These are phyloP conservation scores for Solanum commersonii DNA, from an alignment of 257 asterid genomes.

Conservation along the genomic window DNA sequence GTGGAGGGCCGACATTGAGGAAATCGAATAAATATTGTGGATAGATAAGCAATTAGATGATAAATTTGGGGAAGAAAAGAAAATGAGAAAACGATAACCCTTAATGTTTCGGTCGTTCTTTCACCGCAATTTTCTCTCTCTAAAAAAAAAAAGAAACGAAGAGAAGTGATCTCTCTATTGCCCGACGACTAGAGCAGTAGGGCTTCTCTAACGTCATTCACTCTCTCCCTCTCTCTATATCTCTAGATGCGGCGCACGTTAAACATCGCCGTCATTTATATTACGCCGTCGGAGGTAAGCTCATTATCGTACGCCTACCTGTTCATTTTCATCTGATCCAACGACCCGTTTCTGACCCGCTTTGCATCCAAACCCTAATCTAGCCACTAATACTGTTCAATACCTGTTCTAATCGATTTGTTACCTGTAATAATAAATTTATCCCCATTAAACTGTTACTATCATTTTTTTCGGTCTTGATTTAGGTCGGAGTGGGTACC, in stretches of 20 bases:
- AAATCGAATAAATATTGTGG: background rate
- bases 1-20: background rate
- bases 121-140: background rate
- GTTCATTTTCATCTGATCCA: background rate
- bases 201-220: constrained; percentile 31
- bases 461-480: background rate
- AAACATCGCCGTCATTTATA: constrained; percentile 33
- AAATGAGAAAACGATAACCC: background rate
- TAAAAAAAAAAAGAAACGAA: background rate
- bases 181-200: constrained; percentile 39
- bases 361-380: background rate
- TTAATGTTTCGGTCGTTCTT: background rate
- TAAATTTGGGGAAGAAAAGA: background rate
- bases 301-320: constrained; percentile 7
- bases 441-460: background rate
- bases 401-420: constrained; percentile 4
- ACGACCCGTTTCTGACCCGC: constrained; percentile 1
- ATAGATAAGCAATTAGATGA: background rate
- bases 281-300: constrained; percentile 46
- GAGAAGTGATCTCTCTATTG: constrained; percentile 13
- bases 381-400: background rate
- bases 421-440: background rate
- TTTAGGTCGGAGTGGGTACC: background rate
- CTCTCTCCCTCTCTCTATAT: constrained; percentile 17
- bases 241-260: constrained; percentile 36